Percentiles rank a stretch among this genome's conserved stretches.
Conservation (phyloP, 1,139 yeast genomes). For the Spathaspora sp. region DNA sequence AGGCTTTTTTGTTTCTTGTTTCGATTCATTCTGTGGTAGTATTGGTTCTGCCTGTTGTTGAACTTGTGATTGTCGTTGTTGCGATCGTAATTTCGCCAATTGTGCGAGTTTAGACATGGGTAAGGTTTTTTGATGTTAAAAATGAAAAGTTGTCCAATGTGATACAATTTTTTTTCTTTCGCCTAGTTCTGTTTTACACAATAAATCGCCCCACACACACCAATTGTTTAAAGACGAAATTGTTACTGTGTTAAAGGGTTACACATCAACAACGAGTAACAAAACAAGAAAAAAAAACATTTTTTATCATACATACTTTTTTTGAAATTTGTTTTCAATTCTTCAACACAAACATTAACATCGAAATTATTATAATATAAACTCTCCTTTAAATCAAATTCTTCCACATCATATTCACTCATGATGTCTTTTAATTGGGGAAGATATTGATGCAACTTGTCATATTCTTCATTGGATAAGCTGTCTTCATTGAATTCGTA, state of each 20-base stretch:
- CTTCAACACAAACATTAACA: constrained; percentile 51
- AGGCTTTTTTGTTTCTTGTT: constrained; percentile 10
- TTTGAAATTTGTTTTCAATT: constrained; percentile 46
- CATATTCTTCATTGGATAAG: constrained; percentile 32
- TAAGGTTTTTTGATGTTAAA: neutral
- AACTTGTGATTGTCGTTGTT: constrained; percentile 10
- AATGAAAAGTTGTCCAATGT: constrained; percentile 1
- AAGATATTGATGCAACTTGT: constrained; percentile 39
- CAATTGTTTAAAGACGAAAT: neutral
- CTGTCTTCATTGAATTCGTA: constrained; percentile 22
- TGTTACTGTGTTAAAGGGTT: neutral
- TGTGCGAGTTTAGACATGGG: constrained; percentile 21
- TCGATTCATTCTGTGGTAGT: constrained; percentile 7
- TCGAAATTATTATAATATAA: constrained; percentile 63
- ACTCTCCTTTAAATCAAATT: constrained; percentile 55
- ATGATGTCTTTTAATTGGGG: constrained; percentile 40
- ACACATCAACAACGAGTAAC: neutral
- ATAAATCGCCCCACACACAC: neutral
- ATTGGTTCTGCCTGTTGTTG: constrained; percentile 3
- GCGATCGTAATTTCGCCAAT: constrained; percentile 20
- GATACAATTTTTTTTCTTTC: neutral
- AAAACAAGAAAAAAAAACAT: neutral
- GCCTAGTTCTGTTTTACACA: neutral
- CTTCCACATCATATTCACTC: constrained; percentile 44
- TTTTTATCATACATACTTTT: constrained; percentile 45